Percentiles rank a stretch among this genome's conserved stretches.
phyloP scores from a whole-genome alignment of 805 yeast species.

The Myxozyma nipponensis region DNA sequence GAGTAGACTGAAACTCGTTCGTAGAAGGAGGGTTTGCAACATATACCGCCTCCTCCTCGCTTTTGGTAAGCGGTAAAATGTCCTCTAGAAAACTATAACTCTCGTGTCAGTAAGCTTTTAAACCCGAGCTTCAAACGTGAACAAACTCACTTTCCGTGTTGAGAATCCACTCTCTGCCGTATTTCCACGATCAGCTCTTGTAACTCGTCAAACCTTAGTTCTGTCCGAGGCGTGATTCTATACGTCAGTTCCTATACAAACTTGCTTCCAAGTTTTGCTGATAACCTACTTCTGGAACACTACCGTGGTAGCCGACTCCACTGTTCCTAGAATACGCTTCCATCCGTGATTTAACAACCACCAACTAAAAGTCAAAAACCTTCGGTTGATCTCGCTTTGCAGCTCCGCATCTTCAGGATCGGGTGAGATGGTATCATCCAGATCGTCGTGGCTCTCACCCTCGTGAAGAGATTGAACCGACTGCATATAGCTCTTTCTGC shows the following conservation, averaged over 20 bases:
- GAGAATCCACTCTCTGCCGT: conserved; percentile 30
- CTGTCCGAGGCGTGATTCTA: conserved; percentile 57
- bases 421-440: conserved; percentile 31
- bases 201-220: conserved; percentile 61
- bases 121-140: too few relatives aligned
- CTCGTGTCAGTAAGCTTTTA: not conserved
- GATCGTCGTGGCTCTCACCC: too few relatives aligned
- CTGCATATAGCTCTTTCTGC: conserved; percentile 79
- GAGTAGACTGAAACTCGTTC: conserved; percentile 8
- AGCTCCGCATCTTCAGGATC: conserved; percentile 22
- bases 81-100: conserved; percentile 2
- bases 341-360: conserved; percentile 90
- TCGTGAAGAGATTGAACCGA: conserved; percentile 46
- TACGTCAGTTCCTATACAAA: not conserved
- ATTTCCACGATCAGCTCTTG: conserved; percentile 43
- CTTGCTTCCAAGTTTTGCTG: not conserved
- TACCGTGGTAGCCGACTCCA: conserved; percentile 54
- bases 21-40: conserved; percentile 6
- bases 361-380: conserved; percentile 85
- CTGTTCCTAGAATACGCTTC: conserved; percentile 50
- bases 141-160: conserved; percentile 2
- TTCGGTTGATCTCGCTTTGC: conserved; percentile 54
- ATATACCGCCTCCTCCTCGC: conserved; percentile 27
- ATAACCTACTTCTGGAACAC: conserved; percentile 46
- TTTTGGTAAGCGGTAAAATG: conserved; percentile 21